Conservation (phyloP, 441 rosid species). For the Gossypium lobatum region DNA sequence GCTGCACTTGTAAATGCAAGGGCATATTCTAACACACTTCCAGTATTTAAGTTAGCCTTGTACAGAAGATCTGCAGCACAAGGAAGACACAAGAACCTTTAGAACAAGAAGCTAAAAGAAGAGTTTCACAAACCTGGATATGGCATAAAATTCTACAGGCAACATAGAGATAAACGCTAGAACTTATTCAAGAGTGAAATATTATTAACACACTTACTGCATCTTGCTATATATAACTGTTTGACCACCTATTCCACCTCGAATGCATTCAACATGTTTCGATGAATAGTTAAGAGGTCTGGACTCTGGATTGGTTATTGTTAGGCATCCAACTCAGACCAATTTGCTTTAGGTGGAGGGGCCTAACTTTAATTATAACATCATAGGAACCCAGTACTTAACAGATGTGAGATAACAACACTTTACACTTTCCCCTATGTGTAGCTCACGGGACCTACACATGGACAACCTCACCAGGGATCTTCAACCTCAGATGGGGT, state of each 20-base stretch:
- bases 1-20: conserved; percentile 98
- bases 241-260: not conserved
- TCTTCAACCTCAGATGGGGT: not conserved
- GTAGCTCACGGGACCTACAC: not conserved
- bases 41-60: conserved; percentile 88
- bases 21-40: conserved; percentile 94
- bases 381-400: not conserved
- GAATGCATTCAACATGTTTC: not conserved
- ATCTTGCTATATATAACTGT: not conserved
- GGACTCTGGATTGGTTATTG: not conserved
- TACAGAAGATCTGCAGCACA: conserved; percentile 75
- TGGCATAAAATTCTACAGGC: not conserved
- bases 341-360: not conserved
- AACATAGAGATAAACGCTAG: not conserved
- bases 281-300: not conserved
- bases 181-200: not conserved
- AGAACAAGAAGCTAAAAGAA: conserved; percentile 15
- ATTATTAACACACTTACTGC: not conserved
- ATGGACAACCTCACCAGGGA: not conserved
- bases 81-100: conserved; percentile 12
- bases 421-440: not conserved
- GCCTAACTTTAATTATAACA: not conserved
- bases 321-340: not conserved
- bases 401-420: not conserved
- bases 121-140: not conserved